Evolutionary conservation across 352 stramenopile genomes (phyloP), one percentile per base, ranked within the genome.

Genomic region (Blastocystis hominis): DNA sequence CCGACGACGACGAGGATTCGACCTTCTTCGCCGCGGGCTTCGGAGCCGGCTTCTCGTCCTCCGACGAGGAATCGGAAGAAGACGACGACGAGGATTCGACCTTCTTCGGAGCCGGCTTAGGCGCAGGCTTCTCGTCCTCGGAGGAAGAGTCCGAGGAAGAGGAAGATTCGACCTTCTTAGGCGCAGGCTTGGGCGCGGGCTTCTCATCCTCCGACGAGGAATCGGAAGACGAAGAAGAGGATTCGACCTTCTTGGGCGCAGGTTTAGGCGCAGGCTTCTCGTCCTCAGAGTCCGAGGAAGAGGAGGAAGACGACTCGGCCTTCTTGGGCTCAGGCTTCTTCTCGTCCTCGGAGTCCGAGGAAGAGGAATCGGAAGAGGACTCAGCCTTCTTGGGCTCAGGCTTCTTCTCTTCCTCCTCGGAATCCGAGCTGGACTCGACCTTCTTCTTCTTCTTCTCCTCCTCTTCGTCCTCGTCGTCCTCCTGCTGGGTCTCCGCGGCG

Each of bases 11-110:
- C 3, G 62, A 64, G 17, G 38, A 36, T 24, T 30, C 54, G 3
- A 61, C 63, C 77, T 87, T 87, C 77, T 87, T 87, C 54, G 77
- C 55, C 24, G 72, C 72, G 36, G 62, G 54, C 56, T 87, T 87
- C 13, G 62, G 62, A 15, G 53, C 50, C 10, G 77, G 77, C 36
- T 87, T 87, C 61, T 87, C 77, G 42, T 87, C 76, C 30, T 86
- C 77, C 17, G 62, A 78, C 6, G 36, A 56, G 15, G 72, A 84
- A 47, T 46, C 66, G 15, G 72, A 84, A 40, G 66, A 77, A 47
- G 62, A 40, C 24, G 62, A 78, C 54, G 62, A 75, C 2, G 62
- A 78, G 36, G 62, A 62, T 30, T 87, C 77, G 20, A 66, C 36
- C 55, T 87, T 87, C 77, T 87, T 87, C 17, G 77, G 77, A 20